A percentile compares a stretch with the other conserved stretches of the same genome.
Conservation (phyloP, 78 protist genomes). For the Chrysochromulina tobinii region DNA sequence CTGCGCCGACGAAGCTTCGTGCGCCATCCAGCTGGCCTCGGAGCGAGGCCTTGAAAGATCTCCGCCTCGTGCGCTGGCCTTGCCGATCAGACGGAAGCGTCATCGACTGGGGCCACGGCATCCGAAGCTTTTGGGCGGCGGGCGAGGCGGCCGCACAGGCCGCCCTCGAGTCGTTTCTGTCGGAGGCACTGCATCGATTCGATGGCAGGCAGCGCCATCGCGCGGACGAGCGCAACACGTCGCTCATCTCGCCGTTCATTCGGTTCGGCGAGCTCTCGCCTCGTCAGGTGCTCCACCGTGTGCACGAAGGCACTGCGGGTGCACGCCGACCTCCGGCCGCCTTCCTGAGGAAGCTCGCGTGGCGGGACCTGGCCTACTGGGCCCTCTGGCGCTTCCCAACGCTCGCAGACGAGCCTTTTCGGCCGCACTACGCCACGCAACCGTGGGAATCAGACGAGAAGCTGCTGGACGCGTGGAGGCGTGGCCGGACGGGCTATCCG, state of each 20-base stretch:
- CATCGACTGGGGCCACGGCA: conserved; percentile 26
- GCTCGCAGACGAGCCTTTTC: neutral
- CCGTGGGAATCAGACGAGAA: neutral
- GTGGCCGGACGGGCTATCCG: conserved; percentile 29
- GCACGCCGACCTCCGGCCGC: neutral
- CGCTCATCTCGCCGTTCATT: neutral
- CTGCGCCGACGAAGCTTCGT: neutral
- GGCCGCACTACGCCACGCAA: neutral
- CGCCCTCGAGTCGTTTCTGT: neutral
- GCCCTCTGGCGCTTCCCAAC: neutral
- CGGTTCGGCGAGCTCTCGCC: conserved; percentile 11
- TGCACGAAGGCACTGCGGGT: neutral
- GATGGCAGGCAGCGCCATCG: neutral
- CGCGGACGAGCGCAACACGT: neutral
- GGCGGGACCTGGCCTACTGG: neutral
- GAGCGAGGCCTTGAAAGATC: neutral
- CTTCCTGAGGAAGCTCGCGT: neutral
- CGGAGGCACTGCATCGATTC: neutral
- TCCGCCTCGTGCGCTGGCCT: neutral
- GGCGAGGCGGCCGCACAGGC: conserved; percentile 1
- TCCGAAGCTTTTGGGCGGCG: neutral
- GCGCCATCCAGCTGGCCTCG: neutral
- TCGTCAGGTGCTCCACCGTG: neutral
- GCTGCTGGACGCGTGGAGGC: neutral
- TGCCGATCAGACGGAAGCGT: neutral